Evolutionary conservation across 176 grass and related monocot genomes (phyloP), one percentile per base, ranked within the genome.

Genomic region (Bothriochloa decipiens): DNA sequence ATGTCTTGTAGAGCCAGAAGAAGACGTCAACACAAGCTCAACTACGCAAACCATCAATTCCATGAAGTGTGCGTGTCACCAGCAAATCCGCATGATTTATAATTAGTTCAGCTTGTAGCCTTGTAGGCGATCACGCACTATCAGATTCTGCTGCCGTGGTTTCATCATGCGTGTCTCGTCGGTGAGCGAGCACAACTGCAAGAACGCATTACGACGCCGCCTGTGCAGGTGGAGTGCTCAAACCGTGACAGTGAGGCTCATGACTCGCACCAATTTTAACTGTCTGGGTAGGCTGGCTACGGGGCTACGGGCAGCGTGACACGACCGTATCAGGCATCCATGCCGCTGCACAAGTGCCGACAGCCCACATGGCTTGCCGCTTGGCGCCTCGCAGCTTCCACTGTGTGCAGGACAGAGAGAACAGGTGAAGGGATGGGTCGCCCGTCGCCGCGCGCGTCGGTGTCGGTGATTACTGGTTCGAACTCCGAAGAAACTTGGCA

Each of bases 331-430:
- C 68, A n/a, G 65, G 53, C 75, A 45, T 60, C 67, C 16, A 73
- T 35, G 41, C 6, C 42, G 50, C 58, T n/a, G 22, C 57, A 2
- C 52, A 58, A 58, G 53, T 58, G 28, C 27, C 16, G 25, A 12
- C 40, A 16, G 20, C 60, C 28, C 82, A 66, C 82, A 66, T 83
- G 84, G 84, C 3, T 3, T 86, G 68, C 77, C 43, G 57, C 55
- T 65, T 71, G 52, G 36, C 55, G 11, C 40, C 12, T 27, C 27
- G 40, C 13, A 14, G 3, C 28, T 16, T 47, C 47, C 23, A 10
- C 12, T 20, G 66, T 72, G 36, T 11, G 72, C 1, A 13, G 33
- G 18, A 26, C 46, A 14, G 63, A 20, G 28, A 52, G 22, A 11
- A 28, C 16, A 73, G n/a, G n/a, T n/a, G n/a, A n/a, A n/a, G n/a